Base-by-base conservation (phyloP, 2,329 filamentous ascomycete species). In the Aspergillus ruber region DNA sequence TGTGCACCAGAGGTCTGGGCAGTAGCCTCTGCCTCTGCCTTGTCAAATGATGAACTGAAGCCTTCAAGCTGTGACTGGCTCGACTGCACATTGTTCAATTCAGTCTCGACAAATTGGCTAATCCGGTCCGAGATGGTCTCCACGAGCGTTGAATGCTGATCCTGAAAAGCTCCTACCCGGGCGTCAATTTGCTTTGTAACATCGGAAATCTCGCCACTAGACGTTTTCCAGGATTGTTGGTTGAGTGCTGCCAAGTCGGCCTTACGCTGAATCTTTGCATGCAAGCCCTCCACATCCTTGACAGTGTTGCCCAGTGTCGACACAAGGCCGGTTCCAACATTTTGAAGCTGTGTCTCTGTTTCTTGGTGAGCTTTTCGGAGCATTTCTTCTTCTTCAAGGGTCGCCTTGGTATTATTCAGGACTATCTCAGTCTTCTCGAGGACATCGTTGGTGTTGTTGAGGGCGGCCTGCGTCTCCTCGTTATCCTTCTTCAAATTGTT, bases 401-500 rank as follows among this genome's bases (percentile, higher is more conserved):
- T 82, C 56, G 85, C 82, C 43, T 83, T 83, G 0, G 91, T 95
- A 43, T 87, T 82, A 12, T 80, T 78, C 7, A 98, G 75, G 13
- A 95, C 85, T 29, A 87, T 79, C 58, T 97, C 91, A 0, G 90
- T 96, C 67, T 95, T 88, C 50, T 91, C 86, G 10, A 97, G 76
- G 3, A 95, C 75, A 46, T 81, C 82, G 59, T 89, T 86, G 0
- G 91, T 94, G 32, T 88, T 83, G 46, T 91, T 86, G 2, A 98
- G 77, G 45, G 80, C 77, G 4, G 78, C 62, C 49, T 79, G 85
- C 0, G 86, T 90, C 15, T 80, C 77, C 55, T 98, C 91, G 51
- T 94, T 87, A 51, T 96, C 90, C 63, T 90, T 90, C 69, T 93
- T 95, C 58, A 97, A 70, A 1, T 81, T 83, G 71, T 90, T 90